Evolutionary conservation across 179 eudicot genomes (phyloP), one percentile per base, ranked within the genome.

Genomic region (Spergularia azorica): DNA sequence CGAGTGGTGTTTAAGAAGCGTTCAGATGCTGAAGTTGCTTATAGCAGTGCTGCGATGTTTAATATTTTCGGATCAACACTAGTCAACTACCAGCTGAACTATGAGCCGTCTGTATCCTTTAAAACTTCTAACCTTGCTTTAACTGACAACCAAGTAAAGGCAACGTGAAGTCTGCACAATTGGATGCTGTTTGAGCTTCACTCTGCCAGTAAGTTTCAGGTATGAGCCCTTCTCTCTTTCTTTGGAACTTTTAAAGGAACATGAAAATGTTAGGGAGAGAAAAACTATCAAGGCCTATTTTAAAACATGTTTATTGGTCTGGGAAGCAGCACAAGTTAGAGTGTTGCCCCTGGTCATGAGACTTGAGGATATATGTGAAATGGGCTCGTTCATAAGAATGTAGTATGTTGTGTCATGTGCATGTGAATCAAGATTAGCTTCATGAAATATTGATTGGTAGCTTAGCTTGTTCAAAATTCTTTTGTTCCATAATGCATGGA

Each of bases 21-120:
- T 70, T 81, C 95, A 57, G 99, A 93, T 89, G 99, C 99, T 68
- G 92, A 91, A 84, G 92, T 90, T 85, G 99, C 99, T 80, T 86
- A 76, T 65, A 89, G 87, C 71, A 95, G 99, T 82, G 89, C 97
- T n/a, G 84, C 87, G 20, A 83, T 71, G 79, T 89, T 91, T 77
- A 89, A 84, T 75, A 89, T 93, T 64, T 91, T 95, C 81, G 95
- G 97, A 39, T 73, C 91, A 57, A 76, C 75, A 26, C 74, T 74
- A 70, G 97, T 95, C 76, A 88, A 82, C 81, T 95, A 91, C 85
- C 88, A 90, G 84, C 91, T 95, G 65, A 88, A 81, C 77, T 84
- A 88, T 77, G 59, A 79, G 11, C 95, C 95, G n/a, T 74, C 91
- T 16, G 71, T 65, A 67, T 80, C 91, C 1, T 81, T 85, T 4